Evolutionary conservation across 176 grass and related monocot genomes (phyloP).

Genomic region (Bolboschoenus planiculmis): DNA sequence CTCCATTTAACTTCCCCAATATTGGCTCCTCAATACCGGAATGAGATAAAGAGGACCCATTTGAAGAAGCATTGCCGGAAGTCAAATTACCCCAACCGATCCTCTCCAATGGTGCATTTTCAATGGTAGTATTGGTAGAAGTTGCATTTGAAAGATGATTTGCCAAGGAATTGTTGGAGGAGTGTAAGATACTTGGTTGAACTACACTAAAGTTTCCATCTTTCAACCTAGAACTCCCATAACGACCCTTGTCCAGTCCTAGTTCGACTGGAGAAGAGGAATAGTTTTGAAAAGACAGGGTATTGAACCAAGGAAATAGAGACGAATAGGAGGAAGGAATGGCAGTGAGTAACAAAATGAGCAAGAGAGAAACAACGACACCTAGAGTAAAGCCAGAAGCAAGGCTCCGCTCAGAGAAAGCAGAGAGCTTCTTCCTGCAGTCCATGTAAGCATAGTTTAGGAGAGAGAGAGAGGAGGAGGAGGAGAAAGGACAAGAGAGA

Average conservation of each 20-base stretch:
- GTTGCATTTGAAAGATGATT: constrained; percentile 6
- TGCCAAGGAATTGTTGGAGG: constrained; percentile 7
- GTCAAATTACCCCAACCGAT: background rate
- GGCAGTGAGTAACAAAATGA: constrained; percentile 13
- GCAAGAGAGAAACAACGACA: constrained; percentile 24
- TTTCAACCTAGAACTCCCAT: background rate
- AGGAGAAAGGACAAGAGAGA: background rate
- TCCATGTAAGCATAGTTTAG: constrained; percentile 9
- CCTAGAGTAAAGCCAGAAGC: constrained; percentile 26
- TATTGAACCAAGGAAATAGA: constrained; percentile 18
- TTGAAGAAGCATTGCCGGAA: background rate
- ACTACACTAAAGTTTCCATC: constrained; percentile 2
- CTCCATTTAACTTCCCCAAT: background rate
- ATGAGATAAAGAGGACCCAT: background rate
- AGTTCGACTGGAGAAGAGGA: constrained; percentile 12
- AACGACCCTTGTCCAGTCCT: background rate
- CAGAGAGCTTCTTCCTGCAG: constrained; percentile 21
- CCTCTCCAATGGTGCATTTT: constrained; percentile 7
- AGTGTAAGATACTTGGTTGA: background rate
- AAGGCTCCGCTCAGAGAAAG: constrained; percentile 21
- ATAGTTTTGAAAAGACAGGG: background rate
- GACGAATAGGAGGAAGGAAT: background rate
- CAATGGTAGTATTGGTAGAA: background rate
- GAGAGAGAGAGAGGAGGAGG: background rate
- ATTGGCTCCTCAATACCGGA: background rate